These are phyloP conservation scores for Populus hybrid DNA, from an alignment of 441 rosid species.

Conservation along the genomic window DNA sequence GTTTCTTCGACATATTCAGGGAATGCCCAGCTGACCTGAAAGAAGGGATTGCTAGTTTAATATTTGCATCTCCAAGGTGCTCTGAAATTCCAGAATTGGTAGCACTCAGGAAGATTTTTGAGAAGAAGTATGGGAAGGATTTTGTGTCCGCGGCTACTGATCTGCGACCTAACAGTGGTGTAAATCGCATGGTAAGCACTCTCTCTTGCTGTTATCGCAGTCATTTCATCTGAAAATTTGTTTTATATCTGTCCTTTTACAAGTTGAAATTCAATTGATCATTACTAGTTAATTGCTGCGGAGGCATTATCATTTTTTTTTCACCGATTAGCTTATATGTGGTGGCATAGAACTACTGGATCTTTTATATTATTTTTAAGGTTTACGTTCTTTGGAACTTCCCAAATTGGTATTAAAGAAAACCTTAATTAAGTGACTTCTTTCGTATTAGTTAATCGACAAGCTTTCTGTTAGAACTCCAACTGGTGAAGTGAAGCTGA, in stretches of 20 bases:
- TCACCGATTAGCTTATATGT: too few species aligned
- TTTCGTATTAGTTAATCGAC: slow-evolving; percentile 60
- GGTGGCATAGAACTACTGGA: background rate
- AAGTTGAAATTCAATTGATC: background rate
- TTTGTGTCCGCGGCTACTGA: slow-evolving; percentile 84
- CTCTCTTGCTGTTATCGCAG: background rate
- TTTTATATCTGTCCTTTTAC: too few species aligned
- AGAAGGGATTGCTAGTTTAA: slow-evolving; percentile 83
- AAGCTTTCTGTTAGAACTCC: slow-evolving; percentile 88
- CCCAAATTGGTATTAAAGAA: background rate
- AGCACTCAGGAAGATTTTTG: slow-evolving; percentile 54
- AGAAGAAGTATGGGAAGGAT: slow-evolving; percentile 80
- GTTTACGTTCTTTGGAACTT: background rate
- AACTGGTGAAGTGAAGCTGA: slow-evolving; percentile 68
- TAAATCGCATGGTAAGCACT: slow-evolving; percentile 63
- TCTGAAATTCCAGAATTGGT: slow-evolving; percentile 80
- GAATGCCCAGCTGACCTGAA: slow-evolving; percentile 85
- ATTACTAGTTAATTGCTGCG: background rate
- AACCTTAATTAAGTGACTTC: slow-evolving; percentile 8
- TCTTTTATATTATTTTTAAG: background rate
- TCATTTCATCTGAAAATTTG: too few species aligned
- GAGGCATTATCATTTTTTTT: background rate
- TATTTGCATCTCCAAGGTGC: slow-evolving; percentile 87
- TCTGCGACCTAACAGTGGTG: slow-evolving; percentile 74
- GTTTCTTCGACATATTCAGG: slow-evolving; percentile 32